Base-by-base conservation (phyloP, 495 filamentous ascomycete species). In the Hamigera avellanea region DNA sequence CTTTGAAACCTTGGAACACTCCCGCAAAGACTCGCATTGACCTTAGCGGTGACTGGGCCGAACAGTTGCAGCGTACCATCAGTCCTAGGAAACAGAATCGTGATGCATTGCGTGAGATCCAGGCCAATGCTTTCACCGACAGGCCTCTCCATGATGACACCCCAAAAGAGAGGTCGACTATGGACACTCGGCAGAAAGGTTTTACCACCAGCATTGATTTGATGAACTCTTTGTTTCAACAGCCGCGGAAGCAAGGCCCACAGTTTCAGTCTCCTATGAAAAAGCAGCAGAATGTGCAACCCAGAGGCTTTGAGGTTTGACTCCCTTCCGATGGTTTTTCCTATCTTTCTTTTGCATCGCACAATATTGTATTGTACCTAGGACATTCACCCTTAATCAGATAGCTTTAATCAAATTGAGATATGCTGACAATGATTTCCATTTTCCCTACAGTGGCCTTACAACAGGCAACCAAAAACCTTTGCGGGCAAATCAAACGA, bases 61-160 rank as follows among this genome's bases (percentile, higher is more conserved):
- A 89, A 48, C 87, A 93, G 52, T 65, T 98, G 41, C 84, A 85
- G 57, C 83, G 80, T 35, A 95, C 91, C 1, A 82, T 95, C 44
- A 93, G 84, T 52, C 91, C 91, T 15, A 74, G 78, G 48, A 88
- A 93, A 59, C 76, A 85, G 50, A 78, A 93, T 65, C 82, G 87
- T 45, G 67, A 72, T 36, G 73, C 70, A 10, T 50, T 82, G 26
- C 68, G 71, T 27, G 70, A 77, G 40, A 73, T 61, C 38, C 77
- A 81, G 50, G 70, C 57, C 6, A 60, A 62, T 40, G 60, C 72
- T n/a, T 65, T 76, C 15, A 56, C 59, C 27, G 60, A 68, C 33
- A 48, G 56, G 26, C 43, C 44, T 30, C 38, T 57, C 6, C 48
- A 57, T n/a, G 56, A 64, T 19, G 47, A 40, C 17, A 61, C 59